These are phyloP conservation scores for Podospora appendiculata DNA, from an alignment of 495 filamentous ascomycete genomes.

Conservation along the genomic window DNA sequence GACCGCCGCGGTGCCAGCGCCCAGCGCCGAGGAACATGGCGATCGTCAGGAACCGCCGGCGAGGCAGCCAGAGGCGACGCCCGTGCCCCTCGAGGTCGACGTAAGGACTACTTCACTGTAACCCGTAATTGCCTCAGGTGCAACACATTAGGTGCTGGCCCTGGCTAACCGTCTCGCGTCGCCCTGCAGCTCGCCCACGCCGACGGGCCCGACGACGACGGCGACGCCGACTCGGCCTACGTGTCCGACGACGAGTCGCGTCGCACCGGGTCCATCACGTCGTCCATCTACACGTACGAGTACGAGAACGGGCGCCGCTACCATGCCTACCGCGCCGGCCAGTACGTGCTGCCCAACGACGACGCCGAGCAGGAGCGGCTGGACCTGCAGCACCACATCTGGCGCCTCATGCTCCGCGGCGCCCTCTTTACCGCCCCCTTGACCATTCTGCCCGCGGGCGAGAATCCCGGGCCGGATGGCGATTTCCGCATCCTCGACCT, in stretches of 20 bases:
- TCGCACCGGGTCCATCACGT: slow-evolving; percentile 16
- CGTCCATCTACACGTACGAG: slow-evolving; percentile 22
- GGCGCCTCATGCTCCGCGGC: slow-evolving; percentile 7
- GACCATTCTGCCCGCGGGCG: slow-evolving; percentile 26
- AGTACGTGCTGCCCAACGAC: slow-evolving; percentile 22
- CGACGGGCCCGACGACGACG: neutral
- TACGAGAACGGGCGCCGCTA: slow-evolving; percentile 26
- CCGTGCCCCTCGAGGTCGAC: neutral
- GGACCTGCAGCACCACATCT: slow-evolving; percentile 19
- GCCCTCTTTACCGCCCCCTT: slow-evolving; percentile 42
- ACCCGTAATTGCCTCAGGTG: too few species aligned
- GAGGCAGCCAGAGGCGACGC: neutral
- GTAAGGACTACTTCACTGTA: neutral
- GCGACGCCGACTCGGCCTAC: slow-evolving; percentile 19
- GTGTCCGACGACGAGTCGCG: slow-evolving; percentile 6
- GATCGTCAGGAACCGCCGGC: neutral
- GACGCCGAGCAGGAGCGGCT: slow-evolving; percentile 19
- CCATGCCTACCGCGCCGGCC: slow-evolving; percentile 18
- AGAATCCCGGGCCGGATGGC: neutral
- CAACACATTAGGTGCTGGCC: too few species aligned
- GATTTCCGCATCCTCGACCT: slow-evolving; percentile 41
- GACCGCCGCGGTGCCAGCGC: neutral
- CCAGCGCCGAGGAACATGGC: neutral
- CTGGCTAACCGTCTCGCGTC: too few species aligned
- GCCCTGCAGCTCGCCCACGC: too few species aligned